phyloP scores from a whole-genome alignment of 257 asterid genomes.

The Nicotiana undulata region DNA sequence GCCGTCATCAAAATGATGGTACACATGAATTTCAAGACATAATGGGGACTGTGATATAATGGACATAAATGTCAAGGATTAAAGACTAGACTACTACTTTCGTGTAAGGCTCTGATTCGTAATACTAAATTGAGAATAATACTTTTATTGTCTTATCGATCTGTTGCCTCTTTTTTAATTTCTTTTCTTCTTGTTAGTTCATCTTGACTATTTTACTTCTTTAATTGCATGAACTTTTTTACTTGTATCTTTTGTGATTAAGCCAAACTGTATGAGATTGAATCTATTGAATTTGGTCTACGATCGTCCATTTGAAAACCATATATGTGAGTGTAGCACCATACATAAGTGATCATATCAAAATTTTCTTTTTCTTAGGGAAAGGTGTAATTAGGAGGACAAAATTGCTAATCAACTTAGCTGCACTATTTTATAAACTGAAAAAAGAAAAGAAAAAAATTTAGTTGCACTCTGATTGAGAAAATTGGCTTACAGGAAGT shows the following conservation, averaged over 20 bases:
- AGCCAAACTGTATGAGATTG: neutral
- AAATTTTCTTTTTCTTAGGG: no score
- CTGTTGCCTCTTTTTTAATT: neutral
- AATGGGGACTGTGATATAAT: neutral
- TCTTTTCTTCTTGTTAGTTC: neutral
- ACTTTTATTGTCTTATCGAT: neutral
- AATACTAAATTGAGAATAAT: neutral
- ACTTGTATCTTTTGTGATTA: neutral
- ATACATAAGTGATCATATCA: no score
- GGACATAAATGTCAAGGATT: neutral
- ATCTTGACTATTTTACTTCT: neutral
- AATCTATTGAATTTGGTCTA: neutral
- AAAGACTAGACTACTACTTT: neutral
- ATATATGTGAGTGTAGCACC: neutral
- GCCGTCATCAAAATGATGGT: constrained; percentile 2
- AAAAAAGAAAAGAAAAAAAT: no score
- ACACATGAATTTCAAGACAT: neutral
- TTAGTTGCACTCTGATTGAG: neutral
- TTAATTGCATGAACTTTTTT: neutral
- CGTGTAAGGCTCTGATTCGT: neutral
- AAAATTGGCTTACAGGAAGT: neutral
- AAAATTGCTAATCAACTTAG: no score
- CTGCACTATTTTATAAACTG: no score
- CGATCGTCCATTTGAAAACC: neutral
- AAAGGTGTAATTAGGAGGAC: no score